Evolutionary conservation across 2,329 filamentous ascomycete genomes (phyloP).

Genomic region (Massarina eburnea): DNA sequence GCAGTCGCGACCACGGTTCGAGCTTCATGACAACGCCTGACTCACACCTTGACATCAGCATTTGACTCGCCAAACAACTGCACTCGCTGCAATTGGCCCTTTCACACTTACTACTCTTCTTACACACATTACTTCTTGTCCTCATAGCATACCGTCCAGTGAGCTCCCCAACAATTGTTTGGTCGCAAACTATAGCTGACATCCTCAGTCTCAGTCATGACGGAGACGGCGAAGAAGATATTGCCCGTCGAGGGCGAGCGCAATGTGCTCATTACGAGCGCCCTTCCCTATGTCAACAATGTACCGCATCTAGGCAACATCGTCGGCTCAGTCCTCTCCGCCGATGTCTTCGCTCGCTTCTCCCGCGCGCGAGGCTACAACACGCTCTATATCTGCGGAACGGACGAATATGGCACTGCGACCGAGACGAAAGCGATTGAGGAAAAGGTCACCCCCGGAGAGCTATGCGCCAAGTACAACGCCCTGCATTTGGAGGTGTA

Average conservation of each 20-base stretch:
- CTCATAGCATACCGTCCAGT: too few relatives aligned
- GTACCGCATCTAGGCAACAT: conserved; percentile 68
- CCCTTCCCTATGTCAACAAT: conserved; percentile 82
- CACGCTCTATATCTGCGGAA: conserved; percentile 84
- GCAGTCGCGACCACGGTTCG: conserved; percentile 13
- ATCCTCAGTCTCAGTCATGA: conserved; percentile 14
- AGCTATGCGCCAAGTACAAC: conserved; percentile 92
- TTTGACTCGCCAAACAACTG: not conserved
- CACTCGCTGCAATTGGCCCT: not conserved
- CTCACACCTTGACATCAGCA: not conserved
- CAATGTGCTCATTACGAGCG: conserved; percentile 88
- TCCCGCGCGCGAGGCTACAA: conserved; percentile 77
- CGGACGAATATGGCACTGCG: conserved; percentile 93
- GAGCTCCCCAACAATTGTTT: too few relatives aligned
- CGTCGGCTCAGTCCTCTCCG: conserved; percentile 67
- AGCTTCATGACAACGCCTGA: not conserved
- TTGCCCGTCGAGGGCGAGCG: conserved; percentile 62
- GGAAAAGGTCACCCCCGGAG: conserved; percentile 76
- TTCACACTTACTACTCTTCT: not conserved
- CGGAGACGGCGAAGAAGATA: conserved; percentile 46
- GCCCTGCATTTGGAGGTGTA: conserved; percentile 88
- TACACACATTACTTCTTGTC: too few relatives aligned
- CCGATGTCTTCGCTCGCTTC: conserved; percentile 76
- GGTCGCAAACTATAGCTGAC: too few relatives aligned
- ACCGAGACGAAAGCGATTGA: conserved; percentile 95